A percentile compares a stretch with the other conserved stretches of the same genome.
Evolutionary conservation across 192 early-diverging fungal genomes (phyloP).

Genomic region (Backusella liffmaniae): DNA sequence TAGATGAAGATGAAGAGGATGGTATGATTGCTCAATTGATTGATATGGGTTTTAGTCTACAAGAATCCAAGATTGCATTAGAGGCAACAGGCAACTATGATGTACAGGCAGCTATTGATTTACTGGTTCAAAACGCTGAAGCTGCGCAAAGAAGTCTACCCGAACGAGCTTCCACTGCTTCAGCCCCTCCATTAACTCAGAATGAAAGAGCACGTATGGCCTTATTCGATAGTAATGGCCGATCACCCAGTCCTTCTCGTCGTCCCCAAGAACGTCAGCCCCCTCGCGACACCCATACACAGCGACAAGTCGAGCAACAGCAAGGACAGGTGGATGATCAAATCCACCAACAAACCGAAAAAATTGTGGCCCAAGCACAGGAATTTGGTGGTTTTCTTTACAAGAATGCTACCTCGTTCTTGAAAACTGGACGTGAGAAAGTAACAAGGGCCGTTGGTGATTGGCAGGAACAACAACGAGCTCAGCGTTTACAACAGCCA

Average conservation of each 20-base stretch:
- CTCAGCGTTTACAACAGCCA: conserved; percentile 25
- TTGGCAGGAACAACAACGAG: conserved; percentile 43
- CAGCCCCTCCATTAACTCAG: not conserved
- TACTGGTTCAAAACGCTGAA: conserved; percentile 39
- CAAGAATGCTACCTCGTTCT: conserved; percentile 64
- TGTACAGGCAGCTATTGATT: conserved; percentile 50
- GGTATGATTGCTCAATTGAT: conserved; percentile 70
- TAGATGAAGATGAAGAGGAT: conserved; percentile 28
- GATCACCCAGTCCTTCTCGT: not conserved
- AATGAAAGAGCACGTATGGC: conserved; percentile 9
- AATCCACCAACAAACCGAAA: conserved; percentile 52
- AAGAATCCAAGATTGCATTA: conserved; percentile 66
- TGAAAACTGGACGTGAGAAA: conserved; percentile 60
- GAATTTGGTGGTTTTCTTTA: conserved; percentile 61
- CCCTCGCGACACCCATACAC: not conserved
- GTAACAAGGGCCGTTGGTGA: conserved; percentile 61
- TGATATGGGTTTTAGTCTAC: conserved; percentile 76
- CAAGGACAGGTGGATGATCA: conserved; percentile 25
- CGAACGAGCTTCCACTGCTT: not conserved
- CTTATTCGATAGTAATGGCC: conserved; percentile 13
- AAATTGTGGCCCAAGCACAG: conserved; percentile 52
- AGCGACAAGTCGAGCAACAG: not conserved
- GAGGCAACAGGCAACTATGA: conserved; percentile 65
- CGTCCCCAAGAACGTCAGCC: not conserved
- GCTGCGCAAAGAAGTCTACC: not conserved